Evolutionary conservation across 495 filamentous ascomycete genomes (phyloP).

Genomic region (Letharia lupina): DNA sequence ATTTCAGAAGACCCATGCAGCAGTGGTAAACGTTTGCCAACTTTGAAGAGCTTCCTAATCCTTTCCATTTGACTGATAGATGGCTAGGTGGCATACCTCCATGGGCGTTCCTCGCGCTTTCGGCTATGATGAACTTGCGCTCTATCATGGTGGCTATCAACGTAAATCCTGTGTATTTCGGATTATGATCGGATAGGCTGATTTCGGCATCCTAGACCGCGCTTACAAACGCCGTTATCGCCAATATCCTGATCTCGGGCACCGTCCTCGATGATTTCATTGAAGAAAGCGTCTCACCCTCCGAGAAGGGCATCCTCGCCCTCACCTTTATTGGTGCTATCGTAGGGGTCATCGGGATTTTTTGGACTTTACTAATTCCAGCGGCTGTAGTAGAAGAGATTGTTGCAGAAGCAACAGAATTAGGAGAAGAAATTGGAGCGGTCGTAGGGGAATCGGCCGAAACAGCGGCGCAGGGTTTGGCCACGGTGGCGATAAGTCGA

Average conservation of each 20-base stretch:
- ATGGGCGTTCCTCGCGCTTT: constrained; percentile 1
- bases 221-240: background rate
- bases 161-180: background rate
- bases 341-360: background rate
- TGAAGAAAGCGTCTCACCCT: background rate
- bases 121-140: background rate
- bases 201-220: background rate
- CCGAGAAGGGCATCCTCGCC: background rate
- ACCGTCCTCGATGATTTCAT: background rate
- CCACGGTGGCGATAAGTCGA: background rate
- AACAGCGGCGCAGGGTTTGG: background rate
- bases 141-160: background rate
- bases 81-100: background rate
- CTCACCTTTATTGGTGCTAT: constrained; percentile 1
- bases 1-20: background rate
- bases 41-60: background rate
- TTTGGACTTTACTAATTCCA: background rate
- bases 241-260: background rate
- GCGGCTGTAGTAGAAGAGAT: background rate
- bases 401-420: background rate
- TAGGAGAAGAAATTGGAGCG: background rate
- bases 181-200: background rate
- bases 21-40: background rate
- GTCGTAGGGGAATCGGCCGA: background rate
- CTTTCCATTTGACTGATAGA: background rate